Evolutionary conservation across 768 basidiomycete species (phyloP).

Genomic region (Termitomyces sp.): DNA sequence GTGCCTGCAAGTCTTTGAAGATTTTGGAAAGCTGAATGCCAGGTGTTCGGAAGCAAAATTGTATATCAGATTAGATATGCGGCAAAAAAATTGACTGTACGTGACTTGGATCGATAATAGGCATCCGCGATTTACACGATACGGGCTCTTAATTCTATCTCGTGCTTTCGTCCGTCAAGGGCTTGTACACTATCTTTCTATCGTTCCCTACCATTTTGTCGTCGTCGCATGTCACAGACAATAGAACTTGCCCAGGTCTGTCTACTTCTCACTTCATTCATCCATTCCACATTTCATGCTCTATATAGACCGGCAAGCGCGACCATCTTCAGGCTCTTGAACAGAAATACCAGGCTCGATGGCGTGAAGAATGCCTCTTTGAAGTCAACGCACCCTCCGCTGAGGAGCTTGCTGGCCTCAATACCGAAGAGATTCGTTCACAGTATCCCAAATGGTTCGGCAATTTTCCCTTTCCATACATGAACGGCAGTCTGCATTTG

Average conservation of each 20-base stretch:
- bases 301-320: constrained; percentile 83
- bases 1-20: no score
- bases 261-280: background rate
- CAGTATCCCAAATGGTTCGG: constrained; percentile 97
- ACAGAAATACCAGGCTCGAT: constrained; percentile 75
- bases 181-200: constrained; percentile 27
- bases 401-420: constrained; percentile 58
- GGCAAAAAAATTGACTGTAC: constrained; percentile 5
- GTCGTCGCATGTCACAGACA: constrained; percentile 48
- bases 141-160: constrained; percentile 14
- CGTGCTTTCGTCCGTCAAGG: constrained; percentile 22
- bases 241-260: constrained; percentile 59
- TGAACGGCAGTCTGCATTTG: constrained; percentile 96
- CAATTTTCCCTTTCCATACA: constrained; percentile 94
- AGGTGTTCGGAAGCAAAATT: background rate
- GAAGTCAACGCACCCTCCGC: constrained; percentile 76
- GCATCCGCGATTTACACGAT: constrained; percentile 14
- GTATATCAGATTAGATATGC: background rate
- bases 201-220: constrained; percentile 12
- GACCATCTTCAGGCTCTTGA: constrained; percentile 83
- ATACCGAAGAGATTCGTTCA: constrained; percentile 58
- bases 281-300: constrained; percentile 4
- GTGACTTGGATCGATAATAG: constrained; percentile 16
- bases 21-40: no score
- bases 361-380: constrained; percentile 75